Base-by-base conservation (phyloP, 2,329 filamentous ascomycete genomes). In the Ceratocystis eucalypticola region DNA sequence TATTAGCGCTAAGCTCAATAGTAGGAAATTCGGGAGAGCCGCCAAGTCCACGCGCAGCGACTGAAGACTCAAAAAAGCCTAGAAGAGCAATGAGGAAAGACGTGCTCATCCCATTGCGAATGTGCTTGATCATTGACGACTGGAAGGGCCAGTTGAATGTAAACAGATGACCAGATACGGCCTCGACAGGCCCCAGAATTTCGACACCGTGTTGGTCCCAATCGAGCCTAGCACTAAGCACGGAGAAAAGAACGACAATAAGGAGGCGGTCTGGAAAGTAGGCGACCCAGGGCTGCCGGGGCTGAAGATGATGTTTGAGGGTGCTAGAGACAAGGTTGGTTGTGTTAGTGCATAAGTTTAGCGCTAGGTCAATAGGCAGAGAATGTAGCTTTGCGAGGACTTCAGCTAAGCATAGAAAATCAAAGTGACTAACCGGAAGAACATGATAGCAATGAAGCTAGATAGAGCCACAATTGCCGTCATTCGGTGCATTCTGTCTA, bases 1-100 rank as follows among this genome's bases (percentile, higher is more conserved):
- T 83, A 74, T 99, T 99, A 1, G 94, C 84, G 73, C 91, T 96
- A 53, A 96, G 80, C 64, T 88, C 84, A 73, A 96, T 90, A 41
- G 86, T 88, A 68, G 89, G 83, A 41, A 96, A 87, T 8, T 84
- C 84, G 69, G 87, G 84, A 63, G 79, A 79, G 53, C 84, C 83
- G 5, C 88, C 88, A 2, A 99, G 78, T 69, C 89, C 93, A 76
- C 97, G 97, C 45, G 94, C 94, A 0, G 94, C 94, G 12, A 99
- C 91, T 0, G 91, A 96, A 2, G 91, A 96, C 75, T 99, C 94
- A 72, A 99, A 99, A 76, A 99, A 99, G n/a, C 94, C 94, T 0
- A 99, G 85, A 28, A 99, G 80, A 0, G 92, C 91, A 70, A 99
- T 96, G 65, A 97, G 80, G 72, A 99, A 96, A 0, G 91, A 88